Evolutionary conservation across 31 red algal species (phyloP), one percentile per base, ranked within the genome.

Genomic region (Endocladia muricata): DNA sequence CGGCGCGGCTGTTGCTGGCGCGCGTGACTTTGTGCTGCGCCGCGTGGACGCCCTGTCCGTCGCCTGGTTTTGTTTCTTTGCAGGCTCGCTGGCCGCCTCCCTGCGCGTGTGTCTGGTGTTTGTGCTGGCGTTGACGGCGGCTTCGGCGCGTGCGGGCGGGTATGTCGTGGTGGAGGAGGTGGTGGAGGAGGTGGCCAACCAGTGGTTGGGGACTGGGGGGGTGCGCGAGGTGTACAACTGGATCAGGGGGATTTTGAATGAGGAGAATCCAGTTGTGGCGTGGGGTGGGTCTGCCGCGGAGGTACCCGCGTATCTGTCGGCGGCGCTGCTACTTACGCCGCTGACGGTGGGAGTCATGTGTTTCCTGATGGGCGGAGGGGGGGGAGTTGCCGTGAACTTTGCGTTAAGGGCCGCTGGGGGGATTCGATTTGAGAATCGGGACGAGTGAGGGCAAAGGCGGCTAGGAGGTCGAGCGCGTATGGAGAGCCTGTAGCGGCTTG

Each of bases 21-120:
- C 33, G n/a, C n/a, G n/a, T n/a, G 55, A 26, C 22, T 43, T 78
- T 26, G 37, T 70, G n/a, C 49, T 87, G 37, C 73, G 74, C 7
- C 73, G 83, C 1, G 40, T 87, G 32, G 71, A 43, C 37, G 74
- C 78, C 21, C 66, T 65, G 41, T 78, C 73, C 3, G 37, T 87
- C 22, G 73, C 83, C 3, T 54, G 60, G 63, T 77, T 87, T 70
- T 78, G 39, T 52, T 71, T 52, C 62, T 37, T 87, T 37, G 64
- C 47, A 41, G 61, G 48, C 33, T 34, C 65, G 21, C 41, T 87
- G 38, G 2, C 73, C 4, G 11, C 73, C 25, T 70, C 73, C 0
- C 17, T 87, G 25, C 61, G 83, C 37, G 54, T 87, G 33, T 70
- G 37, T 41, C 35, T 72, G 29, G 41, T 87, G 26, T 67, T 78